Conservation (phyloP, 495 filamentous ascomycete species). For the Penicillium macrosclerotiorum region DNA sequence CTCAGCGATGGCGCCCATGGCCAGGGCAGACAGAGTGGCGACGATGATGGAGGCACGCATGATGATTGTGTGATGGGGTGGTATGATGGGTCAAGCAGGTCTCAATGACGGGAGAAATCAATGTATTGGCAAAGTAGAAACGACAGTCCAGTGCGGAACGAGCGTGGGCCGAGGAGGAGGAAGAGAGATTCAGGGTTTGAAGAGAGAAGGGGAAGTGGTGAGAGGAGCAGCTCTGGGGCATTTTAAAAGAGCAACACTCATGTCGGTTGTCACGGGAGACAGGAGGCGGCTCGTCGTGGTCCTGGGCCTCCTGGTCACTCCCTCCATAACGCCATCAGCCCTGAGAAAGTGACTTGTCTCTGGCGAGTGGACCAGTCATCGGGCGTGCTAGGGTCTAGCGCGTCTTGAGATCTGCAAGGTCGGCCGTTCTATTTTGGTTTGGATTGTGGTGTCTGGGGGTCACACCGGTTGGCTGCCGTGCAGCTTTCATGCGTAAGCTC, state of each 20-base stretch:
- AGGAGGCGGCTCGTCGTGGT: no score
- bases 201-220: not conserved
- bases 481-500: constrained; percentile 18
- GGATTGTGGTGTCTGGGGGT: constrained; percentile 17
- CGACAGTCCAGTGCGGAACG: no score
- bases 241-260: not conserved
- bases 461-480: constrained; percentile 20
- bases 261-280: constrained; percentile 16
- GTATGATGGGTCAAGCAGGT: not conserved
- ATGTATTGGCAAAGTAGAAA: no score
- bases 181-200: not conserved
- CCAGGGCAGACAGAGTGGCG: constrained; percentile 42
- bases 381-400: constrained; percentile 10
- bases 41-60: constrained; percentile 44
- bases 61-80: constrained; percentile 18
- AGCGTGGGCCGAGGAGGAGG: constrained; percentile 4
- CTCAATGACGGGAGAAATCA: constrained; percentile 3
- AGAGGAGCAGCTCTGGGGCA: not conserved
- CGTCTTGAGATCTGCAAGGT: constrained; percentile 24
- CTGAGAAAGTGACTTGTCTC: constrained; percentile 1
- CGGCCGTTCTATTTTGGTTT: constrained; percentile 26
- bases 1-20: constrained; percentile 21
- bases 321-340: constrained; percentile 7
- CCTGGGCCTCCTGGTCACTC: no score
- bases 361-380: constrained; percentile 4